Evolutionary conservation across 257 asterid genomes (phyloP).

Genomic region (Nicotiana sylvestris): DNA sequence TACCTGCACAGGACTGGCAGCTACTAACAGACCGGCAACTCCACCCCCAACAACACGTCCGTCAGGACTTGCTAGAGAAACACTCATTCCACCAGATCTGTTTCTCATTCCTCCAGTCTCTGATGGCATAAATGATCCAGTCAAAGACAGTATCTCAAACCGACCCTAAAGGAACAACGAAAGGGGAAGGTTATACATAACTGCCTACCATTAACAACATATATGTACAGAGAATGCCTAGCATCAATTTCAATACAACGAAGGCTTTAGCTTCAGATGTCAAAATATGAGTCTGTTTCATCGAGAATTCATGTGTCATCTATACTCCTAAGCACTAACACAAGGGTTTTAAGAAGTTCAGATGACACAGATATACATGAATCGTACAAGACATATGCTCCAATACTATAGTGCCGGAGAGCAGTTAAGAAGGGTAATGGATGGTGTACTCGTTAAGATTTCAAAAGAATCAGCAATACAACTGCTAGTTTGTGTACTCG

Average conservation of each 20-base stretch:
- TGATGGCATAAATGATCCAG: conserved; percentile 82
- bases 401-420: background rate
- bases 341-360: background rate
- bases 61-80: conserved; percentile 83
- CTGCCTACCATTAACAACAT: background rate
- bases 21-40: conserved; percentile 87
- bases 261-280: background rate
- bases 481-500: too few relatives aligned
- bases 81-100: conserved; percentile 96
- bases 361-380: background rate
- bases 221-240: background rate
- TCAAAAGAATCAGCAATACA: too few relatives aligned
- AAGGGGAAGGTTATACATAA: background rate
- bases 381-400: background rate
- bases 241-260: background rate
- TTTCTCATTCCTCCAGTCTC: conserved; percentile 87
- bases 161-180: conserved; percentile 53
- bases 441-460: too few relatives aligned
- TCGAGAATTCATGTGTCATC: background rate
- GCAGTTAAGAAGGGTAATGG: too few relatives aligned
- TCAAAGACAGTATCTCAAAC: conserved; percentile 85
- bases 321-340: background rate
- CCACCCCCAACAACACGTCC: conserved; percentile 98
- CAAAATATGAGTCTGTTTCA: background rate
- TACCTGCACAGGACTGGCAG: conserved; percentile 91